Evolutionary conservation across 2,329 filamentous ascomycete genomes (phyloP), one percentile per base, ranked within the genome.

Genomic region (Monosporascus ibericus): DNA sequence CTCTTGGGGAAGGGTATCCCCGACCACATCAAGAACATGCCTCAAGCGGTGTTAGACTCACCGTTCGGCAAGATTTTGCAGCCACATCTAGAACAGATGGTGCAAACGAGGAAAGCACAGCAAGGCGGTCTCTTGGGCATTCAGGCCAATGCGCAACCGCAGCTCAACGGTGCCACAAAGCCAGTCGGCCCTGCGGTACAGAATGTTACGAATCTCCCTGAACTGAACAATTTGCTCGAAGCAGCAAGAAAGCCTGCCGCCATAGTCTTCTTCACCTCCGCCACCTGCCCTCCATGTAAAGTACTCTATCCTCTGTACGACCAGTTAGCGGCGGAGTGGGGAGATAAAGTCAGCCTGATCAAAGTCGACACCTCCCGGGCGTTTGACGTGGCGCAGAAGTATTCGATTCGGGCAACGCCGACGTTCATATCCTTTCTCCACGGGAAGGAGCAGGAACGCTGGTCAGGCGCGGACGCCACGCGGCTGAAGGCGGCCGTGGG

Each of bases 211-310:
- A 82, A 73, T 22, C 68, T 86, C 5, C 68, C 71, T 5, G 80
- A 86, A 27, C 71, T 94, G 1, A 78, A 90, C 38, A 72, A 72
- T 18, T 70, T 86, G 2, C 73, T 94, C 6, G 67, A 72, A 1
- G 72, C 73, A 2, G 87, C 88, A 0, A 76, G 76, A 27, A 75
- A 79, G 5, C 85, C 87, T 1, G 90, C 86, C 55, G 89, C 89
- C 0, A 81, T 92, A 38, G 79, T 96, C 52, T 96, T 96, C 75
- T 97, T 97, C 72, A 96, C 92, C 0, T 95, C 90, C 3, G 82
- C 87, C 2, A 94, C 86, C 2, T 96, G 92, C 65, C 80, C 84
- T 1, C 91, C 92, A 0, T 96, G 92, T 78, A 92, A 88, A 68
- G 72, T 83, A 17, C 79, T 92, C 2, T 95, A 96, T 62, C 90